These are phyloP conservation scores for Suillus tomentosus DNA, from an alignment of 768 basidiomycete species.

Conservation along the genomic window DNA sequence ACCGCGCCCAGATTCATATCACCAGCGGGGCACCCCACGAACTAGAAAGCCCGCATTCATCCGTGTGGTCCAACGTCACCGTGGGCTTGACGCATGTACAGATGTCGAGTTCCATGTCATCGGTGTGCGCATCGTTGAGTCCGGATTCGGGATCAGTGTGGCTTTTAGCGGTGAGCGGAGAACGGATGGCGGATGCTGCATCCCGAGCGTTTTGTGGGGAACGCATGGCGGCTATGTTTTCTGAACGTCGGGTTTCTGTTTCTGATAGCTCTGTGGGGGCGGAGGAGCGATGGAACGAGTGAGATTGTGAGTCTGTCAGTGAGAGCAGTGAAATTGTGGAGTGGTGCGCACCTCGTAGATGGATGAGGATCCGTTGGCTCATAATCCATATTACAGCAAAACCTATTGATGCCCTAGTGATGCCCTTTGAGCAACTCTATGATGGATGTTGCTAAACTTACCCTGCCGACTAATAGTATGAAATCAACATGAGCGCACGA, in stretches of 20 bases:
- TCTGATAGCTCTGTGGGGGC: conserved; percentile 26
- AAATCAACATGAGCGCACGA: conserved; percentile 14
- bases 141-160: conserved; percentile 28
- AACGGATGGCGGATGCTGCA: conserved; percentile 23
- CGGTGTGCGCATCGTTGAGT: neutral
- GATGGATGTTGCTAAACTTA: conserved; percentile 30
- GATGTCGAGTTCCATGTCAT: conserved; percentile 33
- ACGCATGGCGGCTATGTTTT: conserved; percentile 29
- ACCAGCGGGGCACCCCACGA: conserved; percentile 20
- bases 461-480: conserved; percentile 49
- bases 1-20: conserved; percentile 11
- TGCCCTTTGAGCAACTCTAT: conserved; percentile 1
- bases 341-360: conserved; percentile 48
- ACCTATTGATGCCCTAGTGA: conserved; percentile 32
- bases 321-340: neutral
- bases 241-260: conserved; percentile 24
- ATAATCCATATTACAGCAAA: conserved; percentile 62
- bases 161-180: conserved; percentile 24
- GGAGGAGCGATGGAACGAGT: neutral
- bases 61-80: conserved; percentile 28
- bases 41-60: conserved; percentile 11
- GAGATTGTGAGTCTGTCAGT: neutral
- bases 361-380: conserved; percentile 59
- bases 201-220: conserved; percentile 15
- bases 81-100: conserved; percentile 30